Evolutionary conservation across 352 stramenopile species (phyloP), one percentile per base, ranked within the genome.

Genomic region (Globisporangium camurandrum): DNA sequence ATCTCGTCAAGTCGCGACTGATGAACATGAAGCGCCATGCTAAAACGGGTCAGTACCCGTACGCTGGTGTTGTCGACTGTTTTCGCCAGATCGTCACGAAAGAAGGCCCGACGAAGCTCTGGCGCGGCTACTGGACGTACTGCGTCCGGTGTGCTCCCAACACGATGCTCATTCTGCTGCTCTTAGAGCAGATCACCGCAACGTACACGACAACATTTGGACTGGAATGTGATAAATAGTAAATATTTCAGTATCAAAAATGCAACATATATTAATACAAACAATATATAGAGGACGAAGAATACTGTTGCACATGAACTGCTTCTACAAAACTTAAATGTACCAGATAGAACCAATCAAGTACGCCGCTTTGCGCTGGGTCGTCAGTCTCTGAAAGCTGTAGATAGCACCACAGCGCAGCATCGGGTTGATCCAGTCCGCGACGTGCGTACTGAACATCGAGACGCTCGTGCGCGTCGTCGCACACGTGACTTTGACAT

Each of bases 151-250:
- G 96, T 65, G 97, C 96, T 24, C 97, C 97, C 11, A 98, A 99
- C 80, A 95, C 96, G 20, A 99, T 99, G 96, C 98, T 99, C 66
- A 97, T 99, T 59, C 76, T 99, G 52, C 72, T 99, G 37, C 95
- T 96, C 4, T 96, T 98, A 54, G 96, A 99, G 64, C 84, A 96
- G 59, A 83, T 95, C 51, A 98, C 36, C 11, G 36, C 36, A 19
- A 20, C 17, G 36, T 40, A 40, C 36, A 22, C 36, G 6, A 22
- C 16, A 2, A 7, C 36, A 19, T n/a, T 40, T n/a, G 16, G 22
- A 19, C 16, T 19, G 2, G 16, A 38, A n/a, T 27, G 36, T 34
- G 28, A 34, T 34, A 34, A 34, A n/a, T n/a, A n/a, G n/a, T n/a
- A n/a, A n/a, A n/a, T n/a, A n/a, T 11, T 11, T 34, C 28, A 11